Evolutionary conservation across 768 basidiomycete genomes (phyloP), one percentile per base, ranked within the genome.

Genomic region (Leccinum arenicola): DNA sequence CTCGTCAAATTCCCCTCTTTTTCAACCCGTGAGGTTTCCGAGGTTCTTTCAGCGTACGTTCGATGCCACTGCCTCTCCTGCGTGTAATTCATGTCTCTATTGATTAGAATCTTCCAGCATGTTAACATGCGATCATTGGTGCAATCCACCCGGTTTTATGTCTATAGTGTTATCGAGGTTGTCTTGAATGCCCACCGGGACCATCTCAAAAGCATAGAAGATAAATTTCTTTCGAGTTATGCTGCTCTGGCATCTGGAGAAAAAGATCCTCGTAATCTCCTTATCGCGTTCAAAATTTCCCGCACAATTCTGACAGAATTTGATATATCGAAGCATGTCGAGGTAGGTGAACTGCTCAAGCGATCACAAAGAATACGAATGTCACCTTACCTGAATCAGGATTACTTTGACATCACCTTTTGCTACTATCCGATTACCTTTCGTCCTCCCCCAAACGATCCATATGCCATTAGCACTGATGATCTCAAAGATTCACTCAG

Each of bases 401-500:
- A 88, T 54, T 78, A 98, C 51, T 98, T 96, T 76, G 93, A 98
- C 67, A 87, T 98, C 70, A 91, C 88, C 0, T 98, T 95, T 73
- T 98, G 97, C 72, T 99, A 99, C 73, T 99, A 98, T 75, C 97
- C 97, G 0, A 98, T 99, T 57, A 93, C 94, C 0, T 99, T 97
- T 77, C 83, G 90, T 58, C 94, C 96, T 9, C 93, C 95, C 17
- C 89, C 93, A 1, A 88, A 94, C 64, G 95, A 98, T 69, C 94
- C 93, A 17, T 95, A 96, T 71, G 89, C 90, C 4, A 95, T 99
- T 59, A 90, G 88, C 3, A 79, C 91, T 0, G 92, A 95, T 33
- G 91, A 98, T 68, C 81, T 99, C 21, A 89, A 89, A 66, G 63
- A 70, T 54, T 78, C 87, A 2, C 80, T 98, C 15, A 80, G 86